Conservation (phyloP, 2,329 filamentous ascomycete species). For the Aspergillus uvarum region DNA sequence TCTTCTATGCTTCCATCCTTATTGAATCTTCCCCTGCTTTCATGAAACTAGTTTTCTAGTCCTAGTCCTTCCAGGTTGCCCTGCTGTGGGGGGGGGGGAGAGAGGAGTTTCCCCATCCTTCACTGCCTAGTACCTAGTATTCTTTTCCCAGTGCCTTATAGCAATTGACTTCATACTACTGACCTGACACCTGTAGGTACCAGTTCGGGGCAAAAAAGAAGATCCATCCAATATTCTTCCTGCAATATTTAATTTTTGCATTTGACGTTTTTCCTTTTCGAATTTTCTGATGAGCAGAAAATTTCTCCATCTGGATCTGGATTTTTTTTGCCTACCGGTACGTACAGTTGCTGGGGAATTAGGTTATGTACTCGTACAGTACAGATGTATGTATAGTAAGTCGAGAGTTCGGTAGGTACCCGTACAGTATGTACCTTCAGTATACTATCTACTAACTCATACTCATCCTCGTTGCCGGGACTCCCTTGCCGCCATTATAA, state of each 20-base stretch:
- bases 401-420: constrained; percentile 9
- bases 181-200: constrained; percentile 10
- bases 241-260: background rate
- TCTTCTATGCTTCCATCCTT: background rate
- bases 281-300: background rate
- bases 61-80: background rate
- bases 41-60: background rate
- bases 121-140: background rate
- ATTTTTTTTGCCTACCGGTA: background rate
- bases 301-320: background rate
- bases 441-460: background rate
- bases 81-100: background rate
- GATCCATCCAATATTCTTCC: background rate
- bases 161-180: background rate
- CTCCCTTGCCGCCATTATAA: constrained; percentile 39
- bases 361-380: constrained; percentile 1
- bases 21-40: background rate
- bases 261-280: background rate
- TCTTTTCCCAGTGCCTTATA: background rate
- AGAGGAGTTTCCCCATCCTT: background rate
- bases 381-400: constrained; percentile 6
- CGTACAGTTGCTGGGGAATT: background rate
- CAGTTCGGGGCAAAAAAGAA: background rate
- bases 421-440: constrained; percentile 10
- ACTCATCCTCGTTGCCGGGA: constrained; percentile 34